A percentile compares a stretch with the other conserved stretches of the same genome.
These are phyloP conservation scores for Neoascochyta sp. DNA, from an alignment of 2,329 filamentous ascomycete species.

Conservation along the genomic window DNA sequence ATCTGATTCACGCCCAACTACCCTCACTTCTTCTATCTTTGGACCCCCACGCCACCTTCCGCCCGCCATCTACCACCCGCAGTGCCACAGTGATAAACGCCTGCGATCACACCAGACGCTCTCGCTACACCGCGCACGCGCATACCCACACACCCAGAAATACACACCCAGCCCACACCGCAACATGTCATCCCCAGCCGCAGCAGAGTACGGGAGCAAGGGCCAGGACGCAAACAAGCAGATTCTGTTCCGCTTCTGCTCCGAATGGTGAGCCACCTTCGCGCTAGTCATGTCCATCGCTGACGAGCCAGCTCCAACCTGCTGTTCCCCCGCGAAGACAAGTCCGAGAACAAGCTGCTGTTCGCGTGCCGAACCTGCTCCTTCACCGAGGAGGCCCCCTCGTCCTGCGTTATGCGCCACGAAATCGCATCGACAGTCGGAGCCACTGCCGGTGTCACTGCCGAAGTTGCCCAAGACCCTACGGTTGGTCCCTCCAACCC, in stretches of 20 bases:
- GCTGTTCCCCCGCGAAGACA: conserved; percentile 95
- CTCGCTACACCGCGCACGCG: too few species aligned
- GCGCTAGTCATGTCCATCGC: background rate
- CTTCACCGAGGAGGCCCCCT: conserved; percentile 80
- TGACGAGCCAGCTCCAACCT: conserved; percentile 71
- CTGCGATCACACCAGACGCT: background rate
- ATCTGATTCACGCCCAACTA: too few species aligned
- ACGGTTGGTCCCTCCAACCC: conserved; percentile 72
- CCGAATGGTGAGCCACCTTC: conserved; percentile 67
- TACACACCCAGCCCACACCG: background rate
- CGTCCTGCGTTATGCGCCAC: conserved; percentile 93
- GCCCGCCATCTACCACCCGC: too few species aligned
- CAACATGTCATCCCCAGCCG: conserved; percentile 39
- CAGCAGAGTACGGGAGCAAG: conserved; percentile 12
- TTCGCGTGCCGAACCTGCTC: conserved; percentile 96
- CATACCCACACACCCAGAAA: background rate
- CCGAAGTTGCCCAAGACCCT: conserved; percentile 95
- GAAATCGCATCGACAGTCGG: conserved; percentile 85
- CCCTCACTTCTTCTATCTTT: too few species aligned
- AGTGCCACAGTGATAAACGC: too few species aligned
- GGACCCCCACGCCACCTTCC: too few species aligned
- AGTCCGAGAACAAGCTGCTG: conserved; percentile 75
- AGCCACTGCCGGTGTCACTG: conserved; percentile 94
- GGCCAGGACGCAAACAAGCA: conserved; percentile 51
- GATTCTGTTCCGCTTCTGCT: conserved; percentile 96